A percentile compares a stretch with the other conserved stretches of the same genome.
phyloP scores from a whole-genome alignment of 2,329 filamentous ascomycete genomes.

The Scopulariopsis brevicaulis region DNA sequence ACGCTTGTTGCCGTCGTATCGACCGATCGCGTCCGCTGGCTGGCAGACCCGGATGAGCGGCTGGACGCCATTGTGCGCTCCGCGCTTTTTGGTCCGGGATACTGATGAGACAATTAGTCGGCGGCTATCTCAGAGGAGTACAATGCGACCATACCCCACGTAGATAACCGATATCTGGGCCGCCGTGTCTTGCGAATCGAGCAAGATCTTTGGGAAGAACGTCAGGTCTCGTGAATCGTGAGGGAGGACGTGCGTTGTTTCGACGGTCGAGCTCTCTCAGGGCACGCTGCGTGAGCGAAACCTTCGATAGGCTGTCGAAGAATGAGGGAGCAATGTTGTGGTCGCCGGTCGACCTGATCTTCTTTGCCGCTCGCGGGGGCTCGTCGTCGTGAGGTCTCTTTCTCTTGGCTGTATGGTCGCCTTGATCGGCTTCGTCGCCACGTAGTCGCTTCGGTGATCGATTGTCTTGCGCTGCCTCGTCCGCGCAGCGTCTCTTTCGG shows the following conservation, averaged over 20 bases:
- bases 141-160: slow-evolving; percentile 10
- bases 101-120: neutral
- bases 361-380: neutral
- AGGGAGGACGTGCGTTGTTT: neutral
- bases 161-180: slow-evolving; percentile 13
- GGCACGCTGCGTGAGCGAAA: neutral
- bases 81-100: neutral
- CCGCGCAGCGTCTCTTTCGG: neutral
- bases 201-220: slow-evolving; percentile 4
- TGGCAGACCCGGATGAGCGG: neutral
- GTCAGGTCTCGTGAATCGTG: neutral
- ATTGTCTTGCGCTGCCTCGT: neutral
- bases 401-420: neutral
- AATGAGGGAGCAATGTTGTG: neutral
- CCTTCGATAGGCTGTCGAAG: slow-evolving; percentile 1
- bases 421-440: neutral
- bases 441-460: neutral
- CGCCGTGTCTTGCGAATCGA: slow-evolving; percentile 14
- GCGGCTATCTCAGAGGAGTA: slow-evolving; percentile 5
- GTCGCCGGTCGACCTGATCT: neutral
- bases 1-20: neutral
- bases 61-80: neutral
- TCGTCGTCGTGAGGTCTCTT: neutral
- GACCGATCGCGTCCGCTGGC: neutral
- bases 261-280: slow-evolving; percentile 1